These are phyloP conservation scores for Mortierella hygrophila DNA, from an alignment of 192 early-diverging fungal species.

Conservation along the genomic window DNA sequence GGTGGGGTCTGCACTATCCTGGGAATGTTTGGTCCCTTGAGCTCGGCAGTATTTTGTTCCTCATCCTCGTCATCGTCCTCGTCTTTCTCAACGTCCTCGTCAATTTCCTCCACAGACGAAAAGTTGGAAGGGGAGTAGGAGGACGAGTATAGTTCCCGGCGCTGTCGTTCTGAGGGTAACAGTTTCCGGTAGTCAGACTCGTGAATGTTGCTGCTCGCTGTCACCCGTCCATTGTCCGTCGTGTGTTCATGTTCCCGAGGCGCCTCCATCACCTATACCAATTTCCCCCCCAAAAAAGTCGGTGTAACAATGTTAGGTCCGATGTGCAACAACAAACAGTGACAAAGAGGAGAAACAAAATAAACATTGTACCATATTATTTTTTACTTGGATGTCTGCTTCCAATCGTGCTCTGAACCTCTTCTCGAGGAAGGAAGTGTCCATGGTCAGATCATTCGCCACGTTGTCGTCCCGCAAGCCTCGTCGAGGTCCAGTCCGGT, in stretches of 20 bases:
- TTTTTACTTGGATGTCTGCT: background rate
- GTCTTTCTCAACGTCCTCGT: slow-evolving; percentile 1
- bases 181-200: background rate
- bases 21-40: background rate
- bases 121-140: slow-evolving; percentile 51
- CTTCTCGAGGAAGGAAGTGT: background rate
- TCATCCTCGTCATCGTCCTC: slow-evolving; percentile 15
- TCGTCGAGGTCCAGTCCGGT: background rate
- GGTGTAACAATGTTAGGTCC: background rate
- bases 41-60: slow-evolving; percentile 28
- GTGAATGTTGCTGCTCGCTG: background rate
- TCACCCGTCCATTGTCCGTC: background rate
- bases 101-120: slow-evolving; percentile 13
- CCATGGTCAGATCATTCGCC: background rate
- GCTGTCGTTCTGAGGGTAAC: background rate
- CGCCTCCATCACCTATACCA: background rate
- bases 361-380: background rate
- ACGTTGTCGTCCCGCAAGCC: background rate
- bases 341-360: background rate
- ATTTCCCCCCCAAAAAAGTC: background rate
- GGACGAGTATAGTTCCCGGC: slow-evolving; percentile 25
- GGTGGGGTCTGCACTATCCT: background rate
- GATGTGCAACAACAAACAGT: background rate
- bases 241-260: background rate
- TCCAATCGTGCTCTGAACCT: background rate